A percentile compares a stretch with the other conserved stretches of the same genome.
Evolutionary conservation across 768 basidiomycete species (phyloP).

Genomic region (Boletus bicolor): DNA sequence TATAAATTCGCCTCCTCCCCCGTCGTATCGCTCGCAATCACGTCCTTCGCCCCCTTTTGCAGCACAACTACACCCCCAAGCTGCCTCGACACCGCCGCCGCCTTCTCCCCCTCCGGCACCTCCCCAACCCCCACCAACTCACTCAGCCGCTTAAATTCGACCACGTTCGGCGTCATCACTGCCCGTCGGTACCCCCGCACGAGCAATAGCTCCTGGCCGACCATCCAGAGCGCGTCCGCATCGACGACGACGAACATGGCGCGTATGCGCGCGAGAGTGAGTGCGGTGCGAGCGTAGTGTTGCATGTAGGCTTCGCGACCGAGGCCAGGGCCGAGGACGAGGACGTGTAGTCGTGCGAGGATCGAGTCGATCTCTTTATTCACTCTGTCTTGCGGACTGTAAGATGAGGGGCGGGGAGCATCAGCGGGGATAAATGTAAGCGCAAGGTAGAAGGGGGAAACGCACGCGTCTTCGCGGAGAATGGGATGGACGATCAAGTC

Average conservation of each 20-base stretch:
- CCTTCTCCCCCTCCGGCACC: slow-evolving; percentile 43
- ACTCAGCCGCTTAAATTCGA: slow-evolving; percentile 85
- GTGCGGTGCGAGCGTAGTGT: slow-evolving; percentile 68
- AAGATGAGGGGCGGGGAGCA: neutral
- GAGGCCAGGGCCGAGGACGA: slow-evolving; percentile 92
- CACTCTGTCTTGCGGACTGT: slow-evolving; percentile 49
- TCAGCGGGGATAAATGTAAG: neutral
- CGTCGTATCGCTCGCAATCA: slow-evolving; percentile 76
- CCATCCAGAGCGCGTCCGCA: slow-evolving; percentile 86
- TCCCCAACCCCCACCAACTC: slow-evolving; percentile 65
- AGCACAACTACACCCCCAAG: slow-evolving; percentile 89
- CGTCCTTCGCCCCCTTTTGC: slow-evolving; percentile 81
- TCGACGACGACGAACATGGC: slow-evolving; percentile 93
- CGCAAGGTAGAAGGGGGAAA: slow-evolving; percentile 1
- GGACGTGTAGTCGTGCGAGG: slow-evolving; percentile 83
- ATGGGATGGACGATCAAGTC: slow-evolving; percentile 98
- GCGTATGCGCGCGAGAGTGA: slow-evolving; percentile 64
- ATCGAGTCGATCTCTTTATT: slow-evolving; percentile 58
- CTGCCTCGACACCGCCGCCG: slow-evolving; percentile 63
- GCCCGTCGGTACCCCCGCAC: slow-evolving; percentile 84
- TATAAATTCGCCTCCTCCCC: slow-evolving; percentile 47
- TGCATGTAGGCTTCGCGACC: slow-evolving; percentile 93
- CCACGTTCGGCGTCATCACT: slow-evolving; percentile 91
- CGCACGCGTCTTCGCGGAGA: slow-evolving; percentile 65
- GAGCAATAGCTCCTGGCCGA: slow-evolving; percentile 68